phyloP scores from a whole-genome alignment of 2,329 filamentous ascomycete species.

The Cladosporium sp. region DNA sequence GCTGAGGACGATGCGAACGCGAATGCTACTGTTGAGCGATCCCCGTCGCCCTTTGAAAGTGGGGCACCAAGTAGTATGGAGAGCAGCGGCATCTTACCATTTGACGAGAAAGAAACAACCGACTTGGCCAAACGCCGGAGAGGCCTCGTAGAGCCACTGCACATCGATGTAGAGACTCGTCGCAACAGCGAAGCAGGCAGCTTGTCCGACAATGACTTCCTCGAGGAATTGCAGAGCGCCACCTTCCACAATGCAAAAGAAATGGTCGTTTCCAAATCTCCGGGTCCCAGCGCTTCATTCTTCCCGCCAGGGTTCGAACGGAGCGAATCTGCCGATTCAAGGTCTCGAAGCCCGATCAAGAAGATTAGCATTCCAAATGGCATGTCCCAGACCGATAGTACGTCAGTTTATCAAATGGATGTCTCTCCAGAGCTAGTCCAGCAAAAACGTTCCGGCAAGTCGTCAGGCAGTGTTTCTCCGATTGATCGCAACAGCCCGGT shows the following conservation, averaged over 20 bases:
- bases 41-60: background rate
- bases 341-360: conserved; percentile 5
- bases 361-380: conserved; percentile 1
- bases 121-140: conserved; percentile 36
- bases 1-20: background rate
- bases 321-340: conserved; percentile 23
- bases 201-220: conserved; percentile 54
- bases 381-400: background rate
- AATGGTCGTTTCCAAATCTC: conserved; percentile 75
- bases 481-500: conserved; percentile 31
- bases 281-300: conserved; percentile 66
- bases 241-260: conserved; percentile 80
- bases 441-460: background rate
- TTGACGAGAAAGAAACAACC: conserved; percentile 15
- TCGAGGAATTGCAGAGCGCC: conserved; percentile 80
- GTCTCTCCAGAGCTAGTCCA: background rate
- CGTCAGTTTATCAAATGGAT: conserved; percentile 6
- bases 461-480: conserved; percentile 26
- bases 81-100: background rate
- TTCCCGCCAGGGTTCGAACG: conserved; percentile 40
- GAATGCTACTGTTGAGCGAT: background rate
- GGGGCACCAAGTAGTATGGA: conserved; percentile 11
- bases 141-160: conserved; percentile 37
- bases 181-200: conserved; percentile 45
- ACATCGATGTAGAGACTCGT: conserved; percentile 30